A percentile compares a stretch with the other conserved stretches of the same genome.
Conservation (phyloP, 1,139 yeast genomes). For the Geotrichum australiense region DNA sequence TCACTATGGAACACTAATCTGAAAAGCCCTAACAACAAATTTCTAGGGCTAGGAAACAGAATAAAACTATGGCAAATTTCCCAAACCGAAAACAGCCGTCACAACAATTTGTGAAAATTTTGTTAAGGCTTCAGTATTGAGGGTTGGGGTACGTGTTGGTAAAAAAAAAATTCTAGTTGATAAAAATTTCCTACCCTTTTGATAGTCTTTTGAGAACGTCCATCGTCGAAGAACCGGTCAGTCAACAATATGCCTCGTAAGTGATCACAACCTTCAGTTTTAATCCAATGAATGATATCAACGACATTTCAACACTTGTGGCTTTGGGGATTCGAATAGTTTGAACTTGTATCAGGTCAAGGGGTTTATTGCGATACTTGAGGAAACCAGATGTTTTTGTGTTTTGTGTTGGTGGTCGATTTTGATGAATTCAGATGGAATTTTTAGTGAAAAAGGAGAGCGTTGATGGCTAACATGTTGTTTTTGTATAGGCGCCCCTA, state of each 20-base stretch:
- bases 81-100: not conserved
- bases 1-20: too few relatives aligned
- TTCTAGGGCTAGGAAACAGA: too few relatives aligned
- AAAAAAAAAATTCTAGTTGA: constrained; percentile 3
- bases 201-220: constrained; percentile 17
- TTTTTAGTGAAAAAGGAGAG: not conserved
- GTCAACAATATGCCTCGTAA: constrained; percentile 20
- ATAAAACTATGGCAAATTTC: too few relatives aligned
- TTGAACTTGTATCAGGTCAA: too few relatives aligned
- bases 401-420: not conserved
- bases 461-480: constrained; percentile 2
- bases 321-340: too few relatives aligned
- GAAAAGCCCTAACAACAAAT: too few relatives aligned
- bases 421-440: not conserved
- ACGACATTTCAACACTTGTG: too few relatives aligned
- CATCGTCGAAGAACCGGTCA: constrained; percentile 20
- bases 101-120: constrained; percentile 1
- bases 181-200: constrained; percentile 15
- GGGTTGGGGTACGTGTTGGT: not conserved
- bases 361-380: too few relatives aligned
- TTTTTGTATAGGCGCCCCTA: constrained; percentile 53
- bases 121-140: constrained; percentile 1
- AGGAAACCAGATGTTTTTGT: too few relatives aligned
- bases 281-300: too few relatives aligned
- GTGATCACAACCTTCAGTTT: constrained; percentile 6